Conservation (phyloP, 768 basidiomycete species). For the Auriscalpium microsporum region DNA sequence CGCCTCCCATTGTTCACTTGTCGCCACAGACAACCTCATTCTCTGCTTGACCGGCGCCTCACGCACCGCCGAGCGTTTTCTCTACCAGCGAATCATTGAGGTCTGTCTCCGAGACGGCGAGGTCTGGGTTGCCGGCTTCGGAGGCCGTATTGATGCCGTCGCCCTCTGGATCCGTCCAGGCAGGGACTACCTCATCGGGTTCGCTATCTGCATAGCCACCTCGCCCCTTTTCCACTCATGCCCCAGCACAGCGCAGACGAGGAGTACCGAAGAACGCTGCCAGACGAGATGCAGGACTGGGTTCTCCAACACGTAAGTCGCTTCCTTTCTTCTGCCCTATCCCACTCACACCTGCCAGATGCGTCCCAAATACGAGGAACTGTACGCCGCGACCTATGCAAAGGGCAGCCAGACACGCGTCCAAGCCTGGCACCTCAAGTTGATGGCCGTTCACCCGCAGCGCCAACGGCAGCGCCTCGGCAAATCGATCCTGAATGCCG, state of each 20-base stretch:
- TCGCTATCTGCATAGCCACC: neutral
- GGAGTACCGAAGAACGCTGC: neutral
- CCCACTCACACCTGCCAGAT: neutral
- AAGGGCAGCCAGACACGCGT: neutral
- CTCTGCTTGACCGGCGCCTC: constrained; percentile 1
- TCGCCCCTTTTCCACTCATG: neutral
- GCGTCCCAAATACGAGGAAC: neutral
- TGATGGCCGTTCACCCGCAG: neutral
- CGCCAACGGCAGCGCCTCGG: neutral
- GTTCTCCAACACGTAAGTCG: neutral
- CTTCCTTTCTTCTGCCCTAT: neutral
- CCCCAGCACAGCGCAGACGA: neutral
- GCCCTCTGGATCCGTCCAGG: constrained; percentile 8
- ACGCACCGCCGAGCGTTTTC: neutral
- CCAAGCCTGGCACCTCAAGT: constrained; percentile 1
- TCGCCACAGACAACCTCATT: constrained; percentile 1
- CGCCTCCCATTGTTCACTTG: neutral
- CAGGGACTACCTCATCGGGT: neutral
- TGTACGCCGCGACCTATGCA: neutral
- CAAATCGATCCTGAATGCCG: neutral
- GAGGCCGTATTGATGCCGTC: neutral
- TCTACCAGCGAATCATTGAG: neutral
- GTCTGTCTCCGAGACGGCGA: constrained; percentile 1
- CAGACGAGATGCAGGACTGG: constrained; percentile 1
- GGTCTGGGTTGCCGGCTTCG: constrained; percentile 4